Percentiles rank a stretch among this genome's conserved stretches.
These are phyloP conservation scores for Wallemia ichthyophaga DNA, from an alignment of 1,284 basidiomycete species.

Conservation along the genomic window DNA sequence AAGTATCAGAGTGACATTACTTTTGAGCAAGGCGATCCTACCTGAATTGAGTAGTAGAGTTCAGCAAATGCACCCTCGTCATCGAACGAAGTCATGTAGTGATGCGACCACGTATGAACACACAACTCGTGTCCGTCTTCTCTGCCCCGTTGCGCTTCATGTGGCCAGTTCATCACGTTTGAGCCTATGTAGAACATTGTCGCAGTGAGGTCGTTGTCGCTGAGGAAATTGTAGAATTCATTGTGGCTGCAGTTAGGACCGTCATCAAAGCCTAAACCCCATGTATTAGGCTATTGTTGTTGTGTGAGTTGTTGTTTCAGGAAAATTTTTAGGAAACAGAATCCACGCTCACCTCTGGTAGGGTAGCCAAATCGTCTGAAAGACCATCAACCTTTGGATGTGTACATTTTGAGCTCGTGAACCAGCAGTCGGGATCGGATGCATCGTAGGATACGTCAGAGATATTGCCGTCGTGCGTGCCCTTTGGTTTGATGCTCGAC, in stretches of 20 bases:
- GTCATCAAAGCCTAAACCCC: constrained; percentile 23
- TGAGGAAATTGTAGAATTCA: constrained; percentile 20
- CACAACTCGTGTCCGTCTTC: constrained; percentile 15
- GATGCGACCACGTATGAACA: constrained; percentile 20
- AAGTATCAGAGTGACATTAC: background rate
- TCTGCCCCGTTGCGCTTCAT: constrained; percentile 21
- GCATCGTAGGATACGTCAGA: constrained; percentile 9
- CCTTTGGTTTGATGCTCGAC: constrained; percentile 14
- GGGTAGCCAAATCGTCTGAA: constrained; percentile 4
- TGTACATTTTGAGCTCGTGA: constrained; percentile 15
- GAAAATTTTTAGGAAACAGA: constrained; percentile 6
- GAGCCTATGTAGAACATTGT: constrained; percentile 16
- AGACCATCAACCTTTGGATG: constrained; percentile 5
- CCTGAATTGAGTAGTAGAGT: constrained; percentile 20
- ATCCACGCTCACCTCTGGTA: background rate
- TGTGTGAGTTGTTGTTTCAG: too few relatives aligned
- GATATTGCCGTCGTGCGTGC: constrained; percentile 12
- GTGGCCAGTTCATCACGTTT: constrained; percentile 23
- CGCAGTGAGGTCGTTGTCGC: constrained; percentile 20
- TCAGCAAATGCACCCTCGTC: constrained; percentile 20
- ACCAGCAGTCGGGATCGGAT: constrained; percentile 17
- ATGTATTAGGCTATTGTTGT: constrained; percentile 18
- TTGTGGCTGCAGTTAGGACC: constrained; percentile 22
- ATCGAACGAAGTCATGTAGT: constrained; percentile 5
- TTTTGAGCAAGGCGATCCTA: background rate